Base-by-base conservation (phyloP, 139 green algal genomes). In the Pycnococcus provasolii region DNA sequence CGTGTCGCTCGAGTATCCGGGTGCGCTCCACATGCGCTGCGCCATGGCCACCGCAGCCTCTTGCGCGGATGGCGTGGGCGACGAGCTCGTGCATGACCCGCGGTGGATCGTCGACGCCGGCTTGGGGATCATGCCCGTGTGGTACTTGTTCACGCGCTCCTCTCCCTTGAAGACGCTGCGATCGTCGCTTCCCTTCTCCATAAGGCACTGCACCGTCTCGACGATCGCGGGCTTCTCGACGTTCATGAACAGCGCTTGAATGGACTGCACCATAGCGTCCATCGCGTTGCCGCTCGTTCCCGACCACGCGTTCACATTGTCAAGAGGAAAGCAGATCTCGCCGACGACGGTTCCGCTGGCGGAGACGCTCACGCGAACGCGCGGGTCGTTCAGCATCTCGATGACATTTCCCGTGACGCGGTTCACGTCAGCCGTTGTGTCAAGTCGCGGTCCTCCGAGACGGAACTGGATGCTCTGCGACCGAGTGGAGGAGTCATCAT, bases 121-220 rank as follows among this genome's bases (percentile, higher is more conserved):
- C 3, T 47, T 41, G n/a, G 62, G 42, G 48, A 26, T n/a, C 62
- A 68, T 68, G 62, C 62, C 62, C 9, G 62, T 68, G 62, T 45
- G 53, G 46, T 68, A 68, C 46, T 68, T 68, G 46, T 68, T 68
- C 15, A 60, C 7, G 62, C 47, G 50, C 9, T 11, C 47, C 11
- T 45, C 3, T 7, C 62, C 62, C n/a, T 4, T 45, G 46, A 68
- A 68, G 3, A 60, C 37, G 3, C 47, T 60, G 48, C 62, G 45
- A 47, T 68, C 62, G 50, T 68, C 62, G 62, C n/a, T 50, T 37
- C 62, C 62, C 62, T 68, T 68, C 62, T 68, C 62, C 62, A 68
- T 68, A 7, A 68, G 26, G 26, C 48, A 59, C 45, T 60, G 39
- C 15, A 60, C 13, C n/a, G 26, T 52, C 42, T 68, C 62, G 13